A percentile compares a stretch with the other conserved stretches of the same genome.
phyloP scores from a whole-genome alignment of 345 rosid species.

The Pelargonium nanum region DNA sequence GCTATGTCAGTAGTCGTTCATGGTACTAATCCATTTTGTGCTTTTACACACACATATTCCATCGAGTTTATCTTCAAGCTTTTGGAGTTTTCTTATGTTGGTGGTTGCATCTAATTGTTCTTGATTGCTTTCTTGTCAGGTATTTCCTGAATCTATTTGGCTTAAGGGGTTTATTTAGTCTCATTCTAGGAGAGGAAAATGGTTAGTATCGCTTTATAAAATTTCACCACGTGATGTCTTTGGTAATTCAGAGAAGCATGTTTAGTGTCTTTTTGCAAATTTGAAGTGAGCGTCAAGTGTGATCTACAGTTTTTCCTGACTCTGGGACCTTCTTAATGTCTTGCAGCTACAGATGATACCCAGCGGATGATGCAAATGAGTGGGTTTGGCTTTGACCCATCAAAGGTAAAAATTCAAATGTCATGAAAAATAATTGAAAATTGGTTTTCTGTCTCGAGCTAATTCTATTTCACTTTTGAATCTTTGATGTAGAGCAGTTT shows the following conservation, averaged over 20 bases:
- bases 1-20: slow-evolving; percentile 97
- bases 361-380: slow-evolving; percentile 99
- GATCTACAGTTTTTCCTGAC: neutral
- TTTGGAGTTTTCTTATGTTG: neutral
- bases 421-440: neutral
- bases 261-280: slow-evolving; percentile 20
- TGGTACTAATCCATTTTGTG: slow-evolving; percentile 41
- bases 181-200: slow-evolving; percentile 97
- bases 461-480: neutral
- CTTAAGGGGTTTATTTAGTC: slow-evolving; percentile 91
- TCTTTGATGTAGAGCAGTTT: neutral
- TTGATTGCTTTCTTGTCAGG: slow-evolving; percentile 30
- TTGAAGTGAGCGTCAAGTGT: too few relatives aligned
- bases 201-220: slow-evolving; percentile 34
- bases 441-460: neutral
- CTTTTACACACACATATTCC: neutral
- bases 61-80: neutral
- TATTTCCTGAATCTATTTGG: slow-evolving; percentile 97
- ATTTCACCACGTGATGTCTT: slow-evolving; percentile 2
- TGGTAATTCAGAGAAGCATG: neutral
- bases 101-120: slow-evolving; percentile 1
- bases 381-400: slow-evolving; percentile 86
- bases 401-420: slow-evolving; percentile 44
- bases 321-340: neutral
- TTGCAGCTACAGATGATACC: slow-evolving; percentile 78